Evolutionary conservation across 192 early-diverging fungal species (phyloP).

Genomic region (Coemansia asiatica): DNA sequence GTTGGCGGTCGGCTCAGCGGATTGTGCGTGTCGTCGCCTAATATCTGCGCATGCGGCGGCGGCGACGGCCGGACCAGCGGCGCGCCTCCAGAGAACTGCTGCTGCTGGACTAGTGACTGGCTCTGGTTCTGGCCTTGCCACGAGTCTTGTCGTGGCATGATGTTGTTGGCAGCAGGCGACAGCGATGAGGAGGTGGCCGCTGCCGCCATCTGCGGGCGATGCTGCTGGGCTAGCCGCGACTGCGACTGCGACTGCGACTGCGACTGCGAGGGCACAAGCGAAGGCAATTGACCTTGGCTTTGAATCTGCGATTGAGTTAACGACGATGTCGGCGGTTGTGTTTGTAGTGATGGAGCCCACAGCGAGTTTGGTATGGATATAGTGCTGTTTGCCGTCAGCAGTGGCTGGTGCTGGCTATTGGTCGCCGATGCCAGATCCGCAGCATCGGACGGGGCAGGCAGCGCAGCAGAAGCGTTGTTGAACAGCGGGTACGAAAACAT

Average conservation of each 20-base stretch:
- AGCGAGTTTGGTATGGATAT: slow-evolving; percentile 50
- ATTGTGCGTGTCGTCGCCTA: slow-evolving; percentile 23
- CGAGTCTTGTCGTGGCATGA: slow-evolving; percentile 20
- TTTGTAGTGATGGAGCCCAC: slow-evolving; percentile 37
- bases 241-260: no score
- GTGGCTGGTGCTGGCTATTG: slow-evolving; percentile 27
- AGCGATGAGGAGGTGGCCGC: not conserved
- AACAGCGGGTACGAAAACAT: slow-evolving; percentile 76
- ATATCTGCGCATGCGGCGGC: slow-evolving; percentile 24
- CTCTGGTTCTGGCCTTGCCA: slow-evolving; percentile 20
- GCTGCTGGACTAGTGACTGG: slow-evolving; percentile 7
- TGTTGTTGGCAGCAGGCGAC: not conserved
- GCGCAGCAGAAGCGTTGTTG: slow-evolving; percentile 27
- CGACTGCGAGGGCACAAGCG: not conserved
- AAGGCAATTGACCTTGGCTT: slow-evolving; percentile 6
- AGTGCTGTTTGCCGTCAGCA: slow-evolving; percentile 31
- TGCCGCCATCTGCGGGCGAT: not conserved
- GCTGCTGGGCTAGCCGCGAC: slow-evolving; percentile 10
- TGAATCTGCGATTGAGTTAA: slow-evolving; percentile 3
- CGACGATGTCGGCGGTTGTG: not conserved
- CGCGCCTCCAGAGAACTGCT: not conserved
- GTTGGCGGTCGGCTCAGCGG: slow-evolving; percentile 43
- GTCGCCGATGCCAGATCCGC: slow-evolving; percentile 42
- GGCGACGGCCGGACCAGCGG: slow-evolving; percentile 17
- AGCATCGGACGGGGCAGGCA: slow-evolving; percentile 14